Evolutionary conservation across 1,284 basidiomycete genomes (phyloP).

Genomic region (Fomitopsis betulina): DNA sequence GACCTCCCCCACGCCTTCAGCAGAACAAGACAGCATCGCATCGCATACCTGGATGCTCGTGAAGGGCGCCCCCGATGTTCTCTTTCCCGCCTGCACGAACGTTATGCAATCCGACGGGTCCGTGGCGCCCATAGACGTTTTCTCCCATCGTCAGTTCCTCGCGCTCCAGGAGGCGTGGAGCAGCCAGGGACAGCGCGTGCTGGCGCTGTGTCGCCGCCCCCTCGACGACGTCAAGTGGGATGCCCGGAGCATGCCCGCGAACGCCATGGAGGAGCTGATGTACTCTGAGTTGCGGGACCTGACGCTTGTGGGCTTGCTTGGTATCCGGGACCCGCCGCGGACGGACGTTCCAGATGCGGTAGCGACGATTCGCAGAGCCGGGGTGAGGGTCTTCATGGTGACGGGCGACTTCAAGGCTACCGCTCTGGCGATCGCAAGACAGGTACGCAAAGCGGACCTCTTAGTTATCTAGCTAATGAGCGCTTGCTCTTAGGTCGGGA

Average conservation of each 20-base stretch:
- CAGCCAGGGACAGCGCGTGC: slow-evolving; percentile 56
- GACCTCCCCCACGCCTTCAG: too few species aligned
- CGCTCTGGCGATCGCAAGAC: slow-evolving; percentile 56
- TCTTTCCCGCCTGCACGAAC: slow-evolving; percentile 42
- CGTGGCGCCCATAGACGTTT: slow-evolving; percentile 30
- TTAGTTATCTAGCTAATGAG: slow-evolving; percentile 4
- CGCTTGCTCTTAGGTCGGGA: slow-evolving; percentile 50
- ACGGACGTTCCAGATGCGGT: slow-evolving; percentile 54
- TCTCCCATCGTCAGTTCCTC: slow-evolving; percentile 25
- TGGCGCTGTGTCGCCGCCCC: slow-evolving; percentile 39
- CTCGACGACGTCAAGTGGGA: slow-evolving; percentile 18
- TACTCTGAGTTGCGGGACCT: slow-evolving; percentile 38
- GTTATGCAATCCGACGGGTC: slow-evolving; percentile 36
- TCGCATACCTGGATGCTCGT: slow-evolving; percentile 33
- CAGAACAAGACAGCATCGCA: slow-evolving; percentile 14
- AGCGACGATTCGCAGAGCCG: slow-evolving; percentile 47
- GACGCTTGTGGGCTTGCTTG: slow-evolving; percentile 57
- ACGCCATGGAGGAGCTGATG: slow-evolving; percentile 34
- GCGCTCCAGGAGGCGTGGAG: slow-evolving; percentile 48
- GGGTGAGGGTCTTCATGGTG: slow-evolving; percentile 66
- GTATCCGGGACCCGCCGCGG: slow-evolving; percentile 61
- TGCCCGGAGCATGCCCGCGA: slow-evolving; percentile 27
- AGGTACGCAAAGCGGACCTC: slow-evolving; percentile 26
- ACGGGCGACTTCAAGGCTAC: slow-evolving; percentile 58
- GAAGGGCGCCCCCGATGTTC: slow-evolving; percentile 59